Evolutionary conservation across 1,139 yeast species (phyloP).

Genomic region (Zygosaccharomyces pseudobailii): DNA sequence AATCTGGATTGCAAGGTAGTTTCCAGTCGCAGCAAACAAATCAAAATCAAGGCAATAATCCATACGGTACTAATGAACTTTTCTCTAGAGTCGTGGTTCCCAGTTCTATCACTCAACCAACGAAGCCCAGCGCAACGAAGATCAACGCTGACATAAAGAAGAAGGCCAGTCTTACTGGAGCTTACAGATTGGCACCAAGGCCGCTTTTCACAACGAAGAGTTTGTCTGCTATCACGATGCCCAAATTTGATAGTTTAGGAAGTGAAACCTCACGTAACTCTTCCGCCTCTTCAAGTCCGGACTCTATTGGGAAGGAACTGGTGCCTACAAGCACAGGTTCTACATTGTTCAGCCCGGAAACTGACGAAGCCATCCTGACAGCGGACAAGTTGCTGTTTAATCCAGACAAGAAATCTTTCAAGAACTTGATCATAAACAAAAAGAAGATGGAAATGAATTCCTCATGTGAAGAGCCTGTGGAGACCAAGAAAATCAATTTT

Average conservation of each 20-base stretch:
- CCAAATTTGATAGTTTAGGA: conserved; percentile 7
- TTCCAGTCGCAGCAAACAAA: conserved; percentile 22
- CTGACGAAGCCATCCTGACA: conserved; percentile 17
- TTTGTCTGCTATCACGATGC: conserved; percentile 6
- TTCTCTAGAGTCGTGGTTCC: conserved; percentile 39
- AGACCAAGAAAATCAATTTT: conserved; percentile 19
- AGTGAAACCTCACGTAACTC: conserved; percentile 6
- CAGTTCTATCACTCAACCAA: conserved; percentile 47
- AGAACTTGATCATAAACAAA: conserved; percentile 22
- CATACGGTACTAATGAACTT: conserved; percentile 68
- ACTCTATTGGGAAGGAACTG: conserved; percentile 17
- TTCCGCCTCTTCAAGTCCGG: conserved; percentile 13
- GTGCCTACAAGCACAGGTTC: conserved; percentile 11
- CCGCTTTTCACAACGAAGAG: conserved; percentile 33
- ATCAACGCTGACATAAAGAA: conserved; percentile 50
- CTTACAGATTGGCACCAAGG: conserved; percentile 50
- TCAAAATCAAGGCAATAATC: conserved; percentile 41
- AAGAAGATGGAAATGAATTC: conserved; percentile 29
- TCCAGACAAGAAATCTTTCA: conserved; percentile 29
- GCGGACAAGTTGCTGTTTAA: conserved; percentile 24
- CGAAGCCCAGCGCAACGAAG: conserved; percentile 40
- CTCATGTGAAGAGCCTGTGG: conserved; percentile 5
- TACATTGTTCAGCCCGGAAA: conserved; percentile 10
- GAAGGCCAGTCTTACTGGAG: conserved; percentile 53
- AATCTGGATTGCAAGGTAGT: conserved; percentile 5